Conservation (phyloP, 345 rosid species). For the Sonneratia alba region DNA sequence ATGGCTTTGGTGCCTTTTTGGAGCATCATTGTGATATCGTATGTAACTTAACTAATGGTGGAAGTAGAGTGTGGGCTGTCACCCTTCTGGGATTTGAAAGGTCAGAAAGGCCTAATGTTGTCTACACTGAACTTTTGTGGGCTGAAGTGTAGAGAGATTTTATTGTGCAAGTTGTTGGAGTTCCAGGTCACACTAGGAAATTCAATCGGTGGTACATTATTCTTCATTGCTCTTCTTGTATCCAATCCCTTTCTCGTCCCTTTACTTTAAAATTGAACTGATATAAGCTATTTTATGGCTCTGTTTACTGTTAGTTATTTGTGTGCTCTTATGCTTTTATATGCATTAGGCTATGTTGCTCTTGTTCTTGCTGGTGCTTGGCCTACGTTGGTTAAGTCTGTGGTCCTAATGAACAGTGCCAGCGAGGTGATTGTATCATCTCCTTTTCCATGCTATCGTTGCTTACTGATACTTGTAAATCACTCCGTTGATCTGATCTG, state of each 20-base stretch:
- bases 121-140: no score
- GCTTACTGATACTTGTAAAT: no score
- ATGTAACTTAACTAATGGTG: constrained; percentile 28
- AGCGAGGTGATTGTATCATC: constrained; percentile 24
- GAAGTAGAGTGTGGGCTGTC: constrained; percentile 6
- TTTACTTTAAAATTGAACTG: no score
- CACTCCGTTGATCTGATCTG: no score
- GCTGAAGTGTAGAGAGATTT: no score
- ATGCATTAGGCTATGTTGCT: no score
- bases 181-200: no score
- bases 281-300: not conserved
- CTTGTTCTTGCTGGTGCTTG: no score
- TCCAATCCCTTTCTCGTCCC: not conserved
- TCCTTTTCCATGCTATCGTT: not conserved
- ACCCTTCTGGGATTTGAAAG: constrained; percentile 15
- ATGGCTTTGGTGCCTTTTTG: constrained; percentile 16
- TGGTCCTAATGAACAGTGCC: constrained; percentile 26
- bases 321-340: not conserved
- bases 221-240: not conserved
- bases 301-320: no score
- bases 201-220: constrained; percentile 22
- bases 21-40: constrained; percentile 51
- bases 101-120: no score
- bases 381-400: constrained; percentile 16
- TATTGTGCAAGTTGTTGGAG: no score